Conservation (phyloP, 139 green algal species). For the Tetradesmus lagerheimii region DNA sequence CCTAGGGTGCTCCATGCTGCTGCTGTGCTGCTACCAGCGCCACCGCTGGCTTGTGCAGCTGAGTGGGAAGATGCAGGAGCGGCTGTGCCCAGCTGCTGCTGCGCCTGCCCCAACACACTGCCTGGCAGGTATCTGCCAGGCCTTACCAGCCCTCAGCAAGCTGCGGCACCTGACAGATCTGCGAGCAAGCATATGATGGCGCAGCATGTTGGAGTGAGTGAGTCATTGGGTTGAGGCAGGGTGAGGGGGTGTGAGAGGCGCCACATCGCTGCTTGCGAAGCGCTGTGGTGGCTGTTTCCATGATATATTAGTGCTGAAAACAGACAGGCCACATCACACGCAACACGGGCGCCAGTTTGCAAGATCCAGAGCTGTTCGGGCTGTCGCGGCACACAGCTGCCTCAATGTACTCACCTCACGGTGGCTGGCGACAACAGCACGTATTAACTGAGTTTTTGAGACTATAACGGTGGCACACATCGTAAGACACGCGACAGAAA, state of each 20-base stretch:
- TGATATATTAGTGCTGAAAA: too few species aligned
- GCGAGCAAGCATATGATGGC: background rate
- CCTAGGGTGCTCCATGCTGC: background rate
- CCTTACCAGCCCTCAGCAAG: background rate
- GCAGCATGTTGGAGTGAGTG: background rate
- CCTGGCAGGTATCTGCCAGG: background rate
- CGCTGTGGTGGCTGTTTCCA: too few species aligned
- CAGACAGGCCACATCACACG: too few species aligned
- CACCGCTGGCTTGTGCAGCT: background rate
- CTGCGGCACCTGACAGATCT: background rate
- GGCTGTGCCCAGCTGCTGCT: background rate
- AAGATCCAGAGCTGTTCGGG: background rate
- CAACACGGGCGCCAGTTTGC: background rate
- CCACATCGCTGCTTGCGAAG: background rate
- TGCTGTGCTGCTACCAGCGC: background rate
- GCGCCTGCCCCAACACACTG: background rate
- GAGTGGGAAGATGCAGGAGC: background rate
- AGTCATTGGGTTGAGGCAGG: constrained; percentile 4
- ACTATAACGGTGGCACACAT: background rate
- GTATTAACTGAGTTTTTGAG: too few species aligned
- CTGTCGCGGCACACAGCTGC: background rate
- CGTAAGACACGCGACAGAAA: background rate
- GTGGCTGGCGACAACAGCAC: too few species aligned
- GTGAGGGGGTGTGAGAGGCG: background rate
- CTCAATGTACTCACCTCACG: background rate